A percentile compares a stretch with the other conserved stretches of the same genome.
phyloP scores from a whole-genome alignment of 2,329 filamentous ascomycete genomes.

The Orbilia javanica region DNA sequence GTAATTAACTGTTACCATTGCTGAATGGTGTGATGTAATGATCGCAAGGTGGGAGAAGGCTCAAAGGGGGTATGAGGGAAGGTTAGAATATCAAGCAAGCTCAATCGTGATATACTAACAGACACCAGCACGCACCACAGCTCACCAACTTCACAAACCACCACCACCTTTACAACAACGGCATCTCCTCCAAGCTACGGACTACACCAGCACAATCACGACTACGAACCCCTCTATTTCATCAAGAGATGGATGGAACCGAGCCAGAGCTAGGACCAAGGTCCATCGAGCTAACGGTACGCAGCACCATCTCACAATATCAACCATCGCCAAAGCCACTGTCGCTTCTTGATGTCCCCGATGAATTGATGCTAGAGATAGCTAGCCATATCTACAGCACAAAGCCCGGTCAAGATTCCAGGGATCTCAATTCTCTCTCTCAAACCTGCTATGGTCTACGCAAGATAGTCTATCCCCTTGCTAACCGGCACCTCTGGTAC shows the following conservation, averaged over 20 bases:
- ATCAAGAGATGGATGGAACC: too few relatives aligned
- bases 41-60: too few relatives aligned
- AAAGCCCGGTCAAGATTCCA: background rate
- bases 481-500: slow-evolving; percentile 30
- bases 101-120: background rate
- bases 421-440: slow-evolving; percentile 17
- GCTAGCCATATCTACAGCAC: background rate
- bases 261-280: too few relatives aligned
- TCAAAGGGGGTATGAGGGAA: too few relatives aligned
- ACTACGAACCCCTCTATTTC: background rate
- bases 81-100: background rate
- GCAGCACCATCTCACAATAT: background rate
- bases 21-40: too few relatives aligned
- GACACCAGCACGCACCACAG: background rate
- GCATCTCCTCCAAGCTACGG: too few relatives aligned
- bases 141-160: background rate
- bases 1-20: too few relatives aligned
- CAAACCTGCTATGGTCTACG: slow-evolving; percentile 36
- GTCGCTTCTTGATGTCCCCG: background rate
- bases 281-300: too few relatives aligned
- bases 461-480: slow-evolving; percentile 21
- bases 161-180: background rate
- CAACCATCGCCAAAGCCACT: background rate
- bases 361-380: slow-evolving; percentile 31
- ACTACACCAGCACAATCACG: background rate